Conservation (phyloP, 305 asterid genomes). For the Lippia alba region DNA sequence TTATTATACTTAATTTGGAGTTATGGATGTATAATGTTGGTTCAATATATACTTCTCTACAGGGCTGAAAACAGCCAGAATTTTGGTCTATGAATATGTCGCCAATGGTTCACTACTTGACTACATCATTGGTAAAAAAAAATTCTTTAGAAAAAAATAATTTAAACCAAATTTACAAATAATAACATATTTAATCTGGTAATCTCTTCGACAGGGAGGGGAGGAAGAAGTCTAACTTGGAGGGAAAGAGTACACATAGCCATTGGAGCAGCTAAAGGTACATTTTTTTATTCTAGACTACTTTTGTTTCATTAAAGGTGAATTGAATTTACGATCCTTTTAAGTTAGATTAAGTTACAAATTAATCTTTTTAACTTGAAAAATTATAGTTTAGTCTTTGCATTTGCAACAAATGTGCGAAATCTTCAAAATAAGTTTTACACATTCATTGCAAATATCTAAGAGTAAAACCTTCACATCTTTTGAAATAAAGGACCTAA, state of each 20-base stretch:
- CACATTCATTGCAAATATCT: no score
- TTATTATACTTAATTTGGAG: not conserved
- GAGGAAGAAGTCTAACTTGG: slow-evolving; percentile 70
- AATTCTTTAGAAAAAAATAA: no score
- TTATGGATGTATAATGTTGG: not conserved
- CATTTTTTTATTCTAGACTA: not conserved
- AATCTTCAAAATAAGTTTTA: no score
- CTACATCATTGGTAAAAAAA: slow-evolving; percentile 69
- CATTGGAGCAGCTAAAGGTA: slow-evolving; percentile 84
- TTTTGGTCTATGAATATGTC: slow-evolving; percentile 76
- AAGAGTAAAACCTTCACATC: not conserved
- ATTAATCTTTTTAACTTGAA: no score
- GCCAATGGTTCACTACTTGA: slow-evolving; percentile 76
- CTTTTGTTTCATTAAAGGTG: no score
- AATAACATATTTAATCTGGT: not conserved
- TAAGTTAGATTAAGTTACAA: no score
- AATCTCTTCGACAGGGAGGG: slow-evolving; percentile 50
- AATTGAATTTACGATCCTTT: no score
- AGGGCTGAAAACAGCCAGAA: slow-evolving; percentile 60
- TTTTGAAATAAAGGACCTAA: not conserved
- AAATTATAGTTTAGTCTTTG: no score
- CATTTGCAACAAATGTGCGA: no score
- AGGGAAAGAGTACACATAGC: slow-evolving; percentile 77
- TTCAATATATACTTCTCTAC: slow-evolving; percentile 23
- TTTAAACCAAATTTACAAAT: not conserved